Evolutionary conservation across 495 filamentous ascomycete species (phyloP), one percentile per base, ranked within the genome.

Genomic region (Podospora sp.): DNA sequence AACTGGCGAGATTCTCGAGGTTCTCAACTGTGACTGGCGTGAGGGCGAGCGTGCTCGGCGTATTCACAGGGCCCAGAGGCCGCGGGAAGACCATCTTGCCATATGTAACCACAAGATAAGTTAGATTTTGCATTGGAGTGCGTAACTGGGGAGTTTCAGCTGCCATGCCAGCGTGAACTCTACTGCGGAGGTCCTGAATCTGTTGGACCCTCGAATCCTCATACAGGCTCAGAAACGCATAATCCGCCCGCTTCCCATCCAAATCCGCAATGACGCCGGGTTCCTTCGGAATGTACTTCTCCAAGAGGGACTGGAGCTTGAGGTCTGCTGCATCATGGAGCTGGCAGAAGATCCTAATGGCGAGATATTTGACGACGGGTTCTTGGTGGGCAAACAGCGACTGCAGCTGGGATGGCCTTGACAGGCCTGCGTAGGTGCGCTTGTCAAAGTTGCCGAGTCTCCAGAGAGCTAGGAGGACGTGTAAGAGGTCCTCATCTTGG

Each of bases 281-380:
- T 52, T 87, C 86, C 56, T 82, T 73, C 60, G 84, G 85, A 26
- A 92, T 79, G 78, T 94, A 82, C 69, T 83, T 79, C 58, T 79
- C 75, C 49, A 96, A 73, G 77, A 96, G 89, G 22, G 84, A 84
- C 69, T 93, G 86, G 59, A 90, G 82, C 33, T 91, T 89, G 63
- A 83, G 77, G 78, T 99, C 96, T 1, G 94, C 88, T n/a, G 89
- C 90, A 67, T 88, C 86, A 72, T 94, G 85, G 72, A 92, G 90
- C 53, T 91, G 80, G 75, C 89, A 91, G 72, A 97, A 87, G 63
- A 91, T 85, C 76, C 91, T 85, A 57, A 96, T 84, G 16, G 92
- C 89, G 59, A 99, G 82, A 76, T 93, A 98, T 76, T 90, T 85
- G 20, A 96, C 85, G 7, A 83, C 77, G 35, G 71, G 78, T 33